Evolutionary conservation across 352 stramenopile species (phyloP), one percentile per base, ranked within the genome.

Genomic region (Phytophthora colocasiae): DNA sequence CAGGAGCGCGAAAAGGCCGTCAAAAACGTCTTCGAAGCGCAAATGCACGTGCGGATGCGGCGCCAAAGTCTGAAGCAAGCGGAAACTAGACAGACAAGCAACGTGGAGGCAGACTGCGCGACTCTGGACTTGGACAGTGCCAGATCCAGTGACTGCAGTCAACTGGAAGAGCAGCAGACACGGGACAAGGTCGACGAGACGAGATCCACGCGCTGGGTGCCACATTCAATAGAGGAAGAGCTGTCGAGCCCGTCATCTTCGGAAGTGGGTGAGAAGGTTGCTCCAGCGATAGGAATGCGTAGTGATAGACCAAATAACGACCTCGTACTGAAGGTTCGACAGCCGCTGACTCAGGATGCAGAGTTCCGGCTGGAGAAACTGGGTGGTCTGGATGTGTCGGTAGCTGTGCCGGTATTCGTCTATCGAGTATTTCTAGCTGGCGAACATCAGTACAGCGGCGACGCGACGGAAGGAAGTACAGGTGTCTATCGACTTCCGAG

Each of bases 11-110:
- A 71, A 44, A 61, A 59, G 32, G 48, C 29, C 12, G 27, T 67
- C 17, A 19, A 29, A 7, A 77, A 73, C 38, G 58, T 77, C 43
- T 77, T 77, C 43, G 69, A 73, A 52, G 49, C 58, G 44, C 69
- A 73, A 31, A 77, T 77, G 69, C 63, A 59, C 31, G 26, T 19
- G 54, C 49, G 53, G n/a, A 73, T 77, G 29, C 48, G 69, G 49
- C 69, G 69, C 12, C 69, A 77, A 50, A 73, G 58, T 53, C 38
- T 73, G 22, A 77, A 73, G 41, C 58, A 66, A 1, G 48, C 39
- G 41, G 52, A 69, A 41, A 50, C 17, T 8, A 51, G 51, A 45
- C 15, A 45, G 0, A 39, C 36, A 6, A 27, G 45, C n/a, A 39
- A 57, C 2, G 44, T 62, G 4, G 58, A 72, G 10, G 43, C 11